Evolutionary conservation across 306 rosid genomes (phyloP), one percentile per base, ranked within the genome.

Genomic region (Cajanus cajan): DNA sequence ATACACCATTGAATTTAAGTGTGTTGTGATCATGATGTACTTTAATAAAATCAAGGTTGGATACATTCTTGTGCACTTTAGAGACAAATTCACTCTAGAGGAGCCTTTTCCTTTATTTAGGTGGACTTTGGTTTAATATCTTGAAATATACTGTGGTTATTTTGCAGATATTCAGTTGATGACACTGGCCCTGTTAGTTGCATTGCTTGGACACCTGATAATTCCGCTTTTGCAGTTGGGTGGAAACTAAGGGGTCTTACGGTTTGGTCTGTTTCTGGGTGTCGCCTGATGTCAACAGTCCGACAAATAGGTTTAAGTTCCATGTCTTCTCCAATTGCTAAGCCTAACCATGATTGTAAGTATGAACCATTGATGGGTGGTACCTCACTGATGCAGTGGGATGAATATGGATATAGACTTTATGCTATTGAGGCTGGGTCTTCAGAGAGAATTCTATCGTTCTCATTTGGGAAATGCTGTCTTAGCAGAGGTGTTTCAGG

Each of bases 401-500:
- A 90, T 72, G 98, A 95, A 85, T 85, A 89, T 81, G 97, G 98
- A 80, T 95, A 92, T 82, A 88, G 93, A 86, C 96, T 95, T 82
- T 95, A 92, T 87, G 86, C 94, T 41, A 82, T 90, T 4, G 98
- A 95, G 86, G 97, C 81, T 74, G 86, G 81, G 71, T 88, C 91
- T 58, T 85, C 90, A 12, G 98, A 89, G 83, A 90, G 98, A 86
- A 76, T 95, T 80, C 80, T 95, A 83, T 89, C 94, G 39, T 95
- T 95, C 87, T 92, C 98, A 44, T 95, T 95, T 73, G 98, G 98
- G 21, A 95, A 95, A 84, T 95, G 98, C 85, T 95, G 97, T 83
- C 98, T 92, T 78, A 92, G 92, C 82, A 90, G 98, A 92, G 98
- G 98, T 78, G 94, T 95, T 86, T 92, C 98, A 55, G 94, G 97